Base-by-base conservation (phyloP, 495 filamentous ascomycete species). In the Immersiella caudata region DNA sequence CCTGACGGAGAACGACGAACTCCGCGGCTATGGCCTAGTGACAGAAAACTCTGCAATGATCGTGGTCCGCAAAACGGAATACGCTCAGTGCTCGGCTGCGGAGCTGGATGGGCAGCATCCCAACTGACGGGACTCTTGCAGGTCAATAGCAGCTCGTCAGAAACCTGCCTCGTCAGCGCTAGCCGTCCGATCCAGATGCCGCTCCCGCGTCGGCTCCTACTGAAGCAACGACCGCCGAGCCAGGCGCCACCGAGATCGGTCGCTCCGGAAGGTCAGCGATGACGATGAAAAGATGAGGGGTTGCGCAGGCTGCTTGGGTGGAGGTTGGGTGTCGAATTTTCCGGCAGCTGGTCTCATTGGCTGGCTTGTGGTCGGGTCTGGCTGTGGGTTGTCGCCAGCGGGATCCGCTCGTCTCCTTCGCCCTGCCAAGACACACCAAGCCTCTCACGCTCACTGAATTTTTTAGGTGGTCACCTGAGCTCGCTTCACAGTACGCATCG, bases 401-500 rank as follows among this genome's bases (percentile, higher is more conserved):
- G 67, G 46, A 62, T 70, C 33, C 24, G 46, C 60, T 52, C 65
- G 18, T 64, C 36, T n/a, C 49, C 26, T 50, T 67, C 68, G 66
- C 66, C 70, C 69, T 68, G 70, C 70, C 72, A 73, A 73, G 66
- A 57, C 52, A 40, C 46, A 62, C 68, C 66, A 36, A 58, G 61
- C 22, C 52, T 66, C 58, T 63, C 56, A 59, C 7, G 18, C 56
- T 11, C 52, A 6, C 56, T 25, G 72, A 64, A 33, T 68, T 68
- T 74, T 74, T 73, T 64, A 40, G 54, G 40, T 55, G 68, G 67
- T 76, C 74, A 74, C 66, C 74, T 74, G 74, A 72, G 68, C 68
- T 60, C 40, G 68, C 52, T 55, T 66, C 67, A 68, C 66, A 69
- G 61, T 54, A 33, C 50, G 50, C 29, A n/a, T 55, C 12, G 20